These are phyloP conservation scores for Chimonanthus praecox DNA, from an alignment of 164 flowering plant species.

Conservation along the genomic window DNA sequence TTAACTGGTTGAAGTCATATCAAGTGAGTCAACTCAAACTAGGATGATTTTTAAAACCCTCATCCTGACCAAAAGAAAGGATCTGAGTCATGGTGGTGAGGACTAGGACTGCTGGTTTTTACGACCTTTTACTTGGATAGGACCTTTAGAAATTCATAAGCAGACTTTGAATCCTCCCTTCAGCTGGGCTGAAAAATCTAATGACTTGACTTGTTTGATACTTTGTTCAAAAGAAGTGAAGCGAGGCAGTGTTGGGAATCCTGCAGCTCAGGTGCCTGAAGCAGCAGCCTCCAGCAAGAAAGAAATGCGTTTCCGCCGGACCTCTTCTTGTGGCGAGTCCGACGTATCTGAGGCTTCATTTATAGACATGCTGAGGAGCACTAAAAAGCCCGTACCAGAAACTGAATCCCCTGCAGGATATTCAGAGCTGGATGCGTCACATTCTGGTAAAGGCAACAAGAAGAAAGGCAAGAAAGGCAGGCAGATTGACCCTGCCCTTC, in stretches of 20 bases:
- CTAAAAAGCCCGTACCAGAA: constrained; percentile 34
- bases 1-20: too few species aligned
- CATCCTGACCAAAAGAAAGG: too few species aligned
- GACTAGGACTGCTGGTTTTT: too few species aligned
- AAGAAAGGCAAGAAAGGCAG: constrained; percentile 86
- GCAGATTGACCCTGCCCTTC: constrained; percentile 77
- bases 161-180: too few species aligned
- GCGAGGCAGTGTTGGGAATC: constrained; percentile 9
- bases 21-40: too few species aligned
- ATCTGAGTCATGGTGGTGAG: too few species aligned
- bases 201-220: background rate
- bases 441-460: constrained; percentile 43
- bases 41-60: too few species aligned
- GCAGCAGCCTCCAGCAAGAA: constrained; percentile 30
- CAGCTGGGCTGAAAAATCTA: too few species aligned
- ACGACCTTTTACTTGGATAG: too few species aligned
- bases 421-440: constrained; percentile 36
- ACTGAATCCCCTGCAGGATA: constrained; percentile 19
- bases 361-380: constrained; percentile 72
- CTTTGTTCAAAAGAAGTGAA: constrained; percentile 3
- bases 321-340: constrained; percentile 44
- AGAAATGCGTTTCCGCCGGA: constrained; percentile 48
- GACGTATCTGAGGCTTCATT: constrained; percentile 67
- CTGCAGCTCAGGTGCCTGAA: constrained; percentile 19
- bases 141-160: too few species aligned